Conservation (phyloP, 371 early-diverging fungal genomes). For the Dichotomocladium elegans region DNA sequence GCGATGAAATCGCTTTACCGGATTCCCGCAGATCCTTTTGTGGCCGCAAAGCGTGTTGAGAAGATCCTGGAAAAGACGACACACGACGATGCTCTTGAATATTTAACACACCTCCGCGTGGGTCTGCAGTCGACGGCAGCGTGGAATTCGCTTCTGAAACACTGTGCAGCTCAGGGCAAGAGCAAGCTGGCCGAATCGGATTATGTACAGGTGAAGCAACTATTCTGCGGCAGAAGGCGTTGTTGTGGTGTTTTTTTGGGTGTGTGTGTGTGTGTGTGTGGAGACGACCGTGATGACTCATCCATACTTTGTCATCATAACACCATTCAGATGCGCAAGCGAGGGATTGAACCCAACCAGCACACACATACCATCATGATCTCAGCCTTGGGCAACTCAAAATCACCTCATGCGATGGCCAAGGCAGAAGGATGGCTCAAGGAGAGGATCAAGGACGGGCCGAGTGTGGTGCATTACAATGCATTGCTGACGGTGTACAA, state of each 20-base stretch:
- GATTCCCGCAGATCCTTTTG: slow-evolving; percentile 8
- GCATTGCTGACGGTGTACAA: slow-evolving; percentile 22
- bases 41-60: slow-evolving; percentile 7
- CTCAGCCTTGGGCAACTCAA: slow-evolving; percentile 14
- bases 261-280: too few relatives aligned
- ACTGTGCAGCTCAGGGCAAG: slow-evolving; percentile 5
- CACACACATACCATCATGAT: slow-evolving; percentile 30
- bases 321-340: slow-evolving; percentile 27
- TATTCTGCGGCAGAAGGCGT: too few relatives aligned
- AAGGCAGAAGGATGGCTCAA: slow-evolving; percentile 15
- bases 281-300: too few relatives aligned
- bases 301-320: too few relatives aligned
- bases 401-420: slow-evolving; percentile 17
- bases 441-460: slow-evolving; percentile 2
- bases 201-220: slow-evolving; percentile 10
- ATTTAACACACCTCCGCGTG: neutral
- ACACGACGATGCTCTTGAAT: slow-evolving; percentile 7
- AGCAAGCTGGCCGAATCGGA: slow-evolving; percentile 3
- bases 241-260: too few relatives aligned
- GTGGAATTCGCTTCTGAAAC: slow-evolving; percentile 8
- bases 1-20: neutral
- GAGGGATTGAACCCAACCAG: slow-evolving; percentile 28
- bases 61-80: slow-evolving; percentile 2
- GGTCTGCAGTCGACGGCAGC: slow-evolving; percentile 10
- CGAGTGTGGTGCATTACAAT: slow-evolving; percentile 24